These are phyloP conservation scores for Daldinia childiae DNA, from an alignment of 495 filamentous ascomycete species.

Conservation along the genomic window DNA sequence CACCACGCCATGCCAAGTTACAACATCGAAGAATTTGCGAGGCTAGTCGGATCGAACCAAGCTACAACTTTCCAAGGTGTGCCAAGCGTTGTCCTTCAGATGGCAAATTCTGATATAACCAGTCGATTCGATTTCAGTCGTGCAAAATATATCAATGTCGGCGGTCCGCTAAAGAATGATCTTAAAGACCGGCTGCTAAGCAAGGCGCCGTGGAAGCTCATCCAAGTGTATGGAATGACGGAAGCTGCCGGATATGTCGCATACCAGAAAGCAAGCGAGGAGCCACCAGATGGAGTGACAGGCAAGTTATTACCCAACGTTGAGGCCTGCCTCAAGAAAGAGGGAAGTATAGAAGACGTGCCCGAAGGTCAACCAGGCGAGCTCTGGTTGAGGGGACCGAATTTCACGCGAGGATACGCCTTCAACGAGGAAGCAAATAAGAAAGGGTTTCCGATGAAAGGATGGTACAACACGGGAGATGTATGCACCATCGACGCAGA, in stretches of 20 bases:
- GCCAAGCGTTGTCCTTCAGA: conserved; percentile 40
- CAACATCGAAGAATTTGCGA: conserved; percentile 37
- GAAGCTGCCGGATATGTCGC: conserved; percentile 46
- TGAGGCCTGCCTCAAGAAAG: conserved; percentile 40
- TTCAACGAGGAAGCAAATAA: conserved; percentile 67
- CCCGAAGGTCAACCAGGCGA: conserved; percentile 67
- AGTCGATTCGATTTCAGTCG: conserved; percentile 36
- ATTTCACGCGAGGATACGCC: conserved; percentile 71
- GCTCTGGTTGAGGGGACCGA: conserved; percentile 71
- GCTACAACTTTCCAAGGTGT: conserved; percentile 43
- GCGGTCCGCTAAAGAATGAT: conserved; percentile 33
- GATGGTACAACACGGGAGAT: conserved; percentile 74
- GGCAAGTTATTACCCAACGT: conserved; percentile 38
- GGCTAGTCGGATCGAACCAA: conserved; percentile 34
- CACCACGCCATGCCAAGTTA: conserved; percentile 45
- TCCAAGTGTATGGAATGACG: conserved; percentile 46
- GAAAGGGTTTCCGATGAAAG: conserved; percentile 65
- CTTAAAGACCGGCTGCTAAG: conserved; percentile 25
- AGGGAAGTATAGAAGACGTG: conserved; percentile 56
- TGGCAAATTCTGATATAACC: conserved; percentile 38
- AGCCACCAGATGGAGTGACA: conserved; percentile 30
- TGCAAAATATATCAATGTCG: conserved; percentile 39
- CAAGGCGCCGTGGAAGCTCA: conserved; percentile 37
- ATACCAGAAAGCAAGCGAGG: conserved; percentile 34
- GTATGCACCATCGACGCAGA: conserved; percentile 67